Evolutionary conservation across 2,329 filamentous ascomycete genomes (phyloP), one percentile per base, ranked within the genome.

Genomic region (Penicillium sp.): DNA sequence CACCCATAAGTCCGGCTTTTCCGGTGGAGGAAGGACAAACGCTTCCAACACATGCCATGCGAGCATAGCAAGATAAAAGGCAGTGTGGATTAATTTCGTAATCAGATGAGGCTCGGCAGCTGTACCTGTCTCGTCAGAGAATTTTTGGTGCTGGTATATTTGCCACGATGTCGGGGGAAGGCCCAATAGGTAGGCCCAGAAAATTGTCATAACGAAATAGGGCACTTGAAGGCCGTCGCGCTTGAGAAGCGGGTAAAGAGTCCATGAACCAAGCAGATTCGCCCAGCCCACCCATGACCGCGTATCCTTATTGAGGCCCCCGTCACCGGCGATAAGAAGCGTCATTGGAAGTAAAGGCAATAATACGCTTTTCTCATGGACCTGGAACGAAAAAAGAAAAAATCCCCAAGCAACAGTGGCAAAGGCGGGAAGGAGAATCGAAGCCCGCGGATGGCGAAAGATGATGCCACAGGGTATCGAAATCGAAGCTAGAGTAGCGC

Each of bases 311-410:
- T 87, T 87, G 54, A 99, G 80, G 0, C 94, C 94, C 53, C 91
- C 86, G 65, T 89, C 87, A 17, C 91, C 89, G 17, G 91, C 91
- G 45, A 99, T 83, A 5, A 98, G 83, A 7, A 97, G 79, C 0
- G 93, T 98, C 91, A 96, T 97, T 0, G 95, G 95, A 75, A 98
- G 86, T 51, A 99, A 82, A 1, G 95, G 96, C 2, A 99, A 85
- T 5, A 99, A 83, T 0, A 97, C 92, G 67, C 93, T 97, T 84
- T 99, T 99, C 80, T 99, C 95, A 72, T 99, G 95, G 0, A 99
- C 96, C 75, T 99, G 95, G 76, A 96, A 99, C 70, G 92, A 96
- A 80, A 96, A 98, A 17, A 99, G 83, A 76, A 98, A 99, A 82
- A 99, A 99, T 0, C 91, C 94, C 95, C 95, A 99, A 2, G 93